These are phyloP conservation scores for Xylaria flabelliformis DNA, from an alignment of 495 filamentous ascomycete genomes.

Conservation along the genomic window DNA sequence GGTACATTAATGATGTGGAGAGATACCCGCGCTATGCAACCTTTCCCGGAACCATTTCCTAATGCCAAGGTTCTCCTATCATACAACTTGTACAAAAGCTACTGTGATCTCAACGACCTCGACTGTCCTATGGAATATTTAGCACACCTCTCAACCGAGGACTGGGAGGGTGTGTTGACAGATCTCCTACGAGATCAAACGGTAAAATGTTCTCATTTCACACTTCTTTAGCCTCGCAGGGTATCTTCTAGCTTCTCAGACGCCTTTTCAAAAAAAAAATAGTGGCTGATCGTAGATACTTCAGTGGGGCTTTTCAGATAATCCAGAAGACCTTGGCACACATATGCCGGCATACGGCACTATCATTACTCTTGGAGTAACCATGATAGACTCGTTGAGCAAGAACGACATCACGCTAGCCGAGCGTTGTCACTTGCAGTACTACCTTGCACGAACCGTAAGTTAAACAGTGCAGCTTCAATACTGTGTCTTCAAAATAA, in stretches of 20 bases:
- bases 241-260: background rate
- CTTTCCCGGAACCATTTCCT: background rate
- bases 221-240: background rate
- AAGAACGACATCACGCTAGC: slow-evolving; percentile 3
- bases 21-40: background rate
- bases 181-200: background rate
- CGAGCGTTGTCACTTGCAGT: slow-evolving; percentile 1
- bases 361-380: slow-evolving; percentile 1
- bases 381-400: background rate
- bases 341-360: background rate
- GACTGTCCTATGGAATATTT: background rate
- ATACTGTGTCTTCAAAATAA: background rate
- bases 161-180: background rate
- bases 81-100: background rate
- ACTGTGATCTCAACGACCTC: background rate
- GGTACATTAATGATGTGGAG: background rate
- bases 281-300: background rate
- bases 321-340: background rate
- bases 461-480: background rate
- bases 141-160: background rate
- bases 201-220: background rate
- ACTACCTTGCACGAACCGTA: background rate
- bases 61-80: slow-evolving; percentile 3
- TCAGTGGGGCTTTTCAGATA: slow-evolving; percentile 8
- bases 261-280: background rate